Base-by-base conservation (phyloP, 164 flowering plant genomes). In the Taxillus chinensis region DNA sequence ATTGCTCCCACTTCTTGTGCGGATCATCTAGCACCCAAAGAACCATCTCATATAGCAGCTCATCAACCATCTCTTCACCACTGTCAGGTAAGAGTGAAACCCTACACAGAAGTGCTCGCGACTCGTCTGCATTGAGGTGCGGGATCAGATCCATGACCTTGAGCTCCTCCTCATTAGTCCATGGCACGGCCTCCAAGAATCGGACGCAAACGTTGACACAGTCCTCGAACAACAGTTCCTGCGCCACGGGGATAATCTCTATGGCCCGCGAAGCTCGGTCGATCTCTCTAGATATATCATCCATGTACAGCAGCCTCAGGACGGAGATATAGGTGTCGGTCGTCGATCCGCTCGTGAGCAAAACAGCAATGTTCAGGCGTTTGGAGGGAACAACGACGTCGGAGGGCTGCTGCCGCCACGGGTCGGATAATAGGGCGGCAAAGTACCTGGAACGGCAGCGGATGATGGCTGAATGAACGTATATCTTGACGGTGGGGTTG, bases 351-450 rank as follows among this genome's bases (percentile, higher is more conserved):
- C 13, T 48, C n/a, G n/a, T n/a, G n/a, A n/a, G n/a, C 13, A 13
- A 8, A 48, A 48, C 51, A 48, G 9, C 51, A 13, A 48, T 8
- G 13, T 48, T 48, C 9, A 48, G 51, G 13, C 51, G 51, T 13
- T 48, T 48, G 13, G 51, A 48, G 51, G 51, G n/a, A 8, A 8
- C 51, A 13, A 8, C 43, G 39, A 27, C n/a, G n/a, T n/a, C 49
- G 45, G 12, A 58, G 6, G 60, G 49, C 16, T 60, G 60, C n/a
- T 11, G 64, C 45, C 67, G 72, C 96, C 98, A 92, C 5, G 96
- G 87, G 53, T 83, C 89, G 48, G 98, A 92, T 7, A 92, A 66
- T 9, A 82, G 81, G 4, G 98, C 85, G 42, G 83, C 68, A 68
- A 92, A 92, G 71, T 82, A 89, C 55, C 77, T 76, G 62, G 89